phyloP scores from a whole-genome alignment of 1,139 yeast genomes.

The Taphrina confusa region DNA sequence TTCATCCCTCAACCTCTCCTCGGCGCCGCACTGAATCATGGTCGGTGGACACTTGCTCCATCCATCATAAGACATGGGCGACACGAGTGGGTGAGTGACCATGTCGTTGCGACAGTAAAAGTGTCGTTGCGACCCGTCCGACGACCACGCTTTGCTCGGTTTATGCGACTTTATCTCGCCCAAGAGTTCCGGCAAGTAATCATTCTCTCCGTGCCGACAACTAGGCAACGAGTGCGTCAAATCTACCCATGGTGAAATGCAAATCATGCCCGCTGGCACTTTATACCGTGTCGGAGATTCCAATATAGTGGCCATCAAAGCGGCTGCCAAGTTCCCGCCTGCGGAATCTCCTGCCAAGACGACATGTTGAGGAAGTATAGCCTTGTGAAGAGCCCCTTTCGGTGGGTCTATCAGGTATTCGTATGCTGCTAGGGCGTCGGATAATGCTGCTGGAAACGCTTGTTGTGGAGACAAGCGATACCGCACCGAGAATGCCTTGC shows the following conservation, averaged over 20 bases:
- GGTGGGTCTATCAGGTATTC: constrained; percentile 36
- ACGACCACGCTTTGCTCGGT: constrained; percentile 25
- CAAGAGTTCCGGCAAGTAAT: constrained; percentile 37
- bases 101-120: constrained; percentile 19
- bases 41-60: constrained; percentile 11
- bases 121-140: constrained; percentile 16
- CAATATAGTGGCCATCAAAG: constrained; percentile 42
- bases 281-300: constrained; percentile 28
- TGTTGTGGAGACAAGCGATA: constrained; percentile 29
- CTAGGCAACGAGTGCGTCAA: constrained; percentile 40
- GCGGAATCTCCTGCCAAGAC: constrained; percentile 37
- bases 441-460: constrained; percentile 36
- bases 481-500: constrained; percentile 27
- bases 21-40: constrained; percentile 23
- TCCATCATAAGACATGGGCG: constrained; percentile 22
- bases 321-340: constrained; percentile 42
- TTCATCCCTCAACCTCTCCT: constrained; percentile 31
- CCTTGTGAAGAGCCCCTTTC: constrained; percentile 21
- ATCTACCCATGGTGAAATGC: constrained; percentile 40
- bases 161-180: constrained; percentile 8
- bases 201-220: constrained; percentile 34
- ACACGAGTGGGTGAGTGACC: constrained; percentile 33
- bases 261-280: constrained; percentile 38
- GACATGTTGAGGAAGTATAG: constrained; percentile 21
- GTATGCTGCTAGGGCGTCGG: constrained; percentile 39